A percentile compares a stretch with the other conserved stretches of the same genome.
Conservation (phyloP, 345 rosid genomes). For the Eutrema japonicum region DNA sequence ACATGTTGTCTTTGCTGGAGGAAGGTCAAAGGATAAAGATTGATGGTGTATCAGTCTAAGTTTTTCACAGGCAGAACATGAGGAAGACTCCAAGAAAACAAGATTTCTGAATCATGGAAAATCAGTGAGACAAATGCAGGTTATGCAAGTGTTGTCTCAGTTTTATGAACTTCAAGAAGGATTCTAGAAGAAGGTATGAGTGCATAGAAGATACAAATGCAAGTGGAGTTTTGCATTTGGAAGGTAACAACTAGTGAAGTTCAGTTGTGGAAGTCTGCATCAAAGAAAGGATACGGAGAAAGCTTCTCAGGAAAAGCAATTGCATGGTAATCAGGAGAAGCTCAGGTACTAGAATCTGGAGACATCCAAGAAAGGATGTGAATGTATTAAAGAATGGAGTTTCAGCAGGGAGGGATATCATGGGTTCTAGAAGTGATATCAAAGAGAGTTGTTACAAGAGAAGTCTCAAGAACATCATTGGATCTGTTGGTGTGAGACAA, state of each 20-base stretch:
- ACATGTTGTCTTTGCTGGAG: neutral
- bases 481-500: neutral
- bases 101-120: neutral
- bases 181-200: neutral
- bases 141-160: neutral
- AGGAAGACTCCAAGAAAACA: neutral
- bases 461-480: neutral
- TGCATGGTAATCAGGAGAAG: neutral
- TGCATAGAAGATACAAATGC: neutral
- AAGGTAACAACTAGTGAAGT: neutral
- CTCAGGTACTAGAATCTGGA: neutral
- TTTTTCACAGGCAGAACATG: neutral
- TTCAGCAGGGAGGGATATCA: neutral
- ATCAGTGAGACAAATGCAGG: neutral
- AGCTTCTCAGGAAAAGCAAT: neutral
- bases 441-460: neutral
- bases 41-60: neutral
- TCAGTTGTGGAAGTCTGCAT: neutral
- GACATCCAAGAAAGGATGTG: neutral
- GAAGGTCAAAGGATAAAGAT: neutral
- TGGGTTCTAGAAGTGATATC: neutral
- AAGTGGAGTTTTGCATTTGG: constrained; percentile 15
- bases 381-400: neutral
- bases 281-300: neutral
- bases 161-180: neutral